phyloP scores from a whole-genome alignment of 2,329 filamentous ascomycete species.

The Aspergillus sp. region DNA sequence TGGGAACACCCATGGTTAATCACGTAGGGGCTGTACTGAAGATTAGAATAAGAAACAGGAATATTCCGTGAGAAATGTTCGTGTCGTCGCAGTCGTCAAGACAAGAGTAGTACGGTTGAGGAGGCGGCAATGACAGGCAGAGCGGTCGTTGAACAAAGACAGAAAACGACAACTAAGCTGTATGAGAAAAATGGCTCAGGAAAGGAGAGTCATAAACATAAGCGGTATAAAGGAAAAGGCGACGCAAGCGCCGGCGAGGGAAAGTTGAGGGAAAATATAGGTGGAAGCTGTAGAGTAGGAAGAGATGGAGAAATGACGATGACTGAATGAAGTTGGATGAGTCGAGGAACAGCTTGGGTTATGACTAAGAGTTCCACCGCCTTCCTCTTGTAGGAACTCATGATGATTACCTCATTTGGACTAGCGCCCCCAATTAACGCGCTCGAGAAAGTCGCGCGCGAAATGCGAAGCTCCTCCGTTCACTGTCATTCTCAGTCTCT shows the following conservation, averaged over 20 bases:
- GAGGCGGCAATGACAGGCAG: conserved; percentile 15
- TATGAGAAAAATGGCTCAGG: background rate
- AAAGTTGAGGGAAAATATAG: background rate
- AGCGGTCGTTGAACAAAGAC: conserved; percentile 3
- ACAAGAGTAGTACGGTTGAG: conserved; percentile 3
- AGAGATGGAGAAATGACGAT: background rate
- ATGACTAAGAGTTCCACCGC: background rate
- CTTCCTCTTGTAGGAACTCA: conserved; percentile 2
- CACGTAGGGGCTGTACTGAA: conserved; percentile 9
- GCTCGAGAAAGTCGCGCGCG: conserved; percentile 26
- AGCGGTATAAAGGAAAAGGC: background rate
- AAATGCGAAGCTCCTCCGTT: conserved; percentile 10
- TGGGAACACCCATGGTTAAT: conserved; percentile 65
- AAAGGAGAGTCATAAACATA: background rate
- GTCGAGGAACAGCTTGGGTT: background rate
- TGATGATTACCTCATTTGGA: conserved; percentile 18
- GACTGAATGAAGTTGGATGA: background rate
- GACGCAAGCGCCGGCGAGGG: background rate
- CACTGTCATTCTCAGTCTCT: background rate
- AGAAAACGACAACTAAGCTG: conserved; percentile 1
- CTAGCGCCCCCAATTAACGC: conserved; percentile 38
- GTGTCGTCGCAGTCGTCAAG: conserved; percentile 19
- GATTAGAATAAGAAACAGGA: background rate
- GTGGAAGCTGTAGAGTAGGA: background rate
- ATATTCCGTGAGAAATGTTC: background rate